phyloP scores from a whole-genome alignment of 768 basidiomycete genomes.

The Naganishia friedmannii region DNA sequence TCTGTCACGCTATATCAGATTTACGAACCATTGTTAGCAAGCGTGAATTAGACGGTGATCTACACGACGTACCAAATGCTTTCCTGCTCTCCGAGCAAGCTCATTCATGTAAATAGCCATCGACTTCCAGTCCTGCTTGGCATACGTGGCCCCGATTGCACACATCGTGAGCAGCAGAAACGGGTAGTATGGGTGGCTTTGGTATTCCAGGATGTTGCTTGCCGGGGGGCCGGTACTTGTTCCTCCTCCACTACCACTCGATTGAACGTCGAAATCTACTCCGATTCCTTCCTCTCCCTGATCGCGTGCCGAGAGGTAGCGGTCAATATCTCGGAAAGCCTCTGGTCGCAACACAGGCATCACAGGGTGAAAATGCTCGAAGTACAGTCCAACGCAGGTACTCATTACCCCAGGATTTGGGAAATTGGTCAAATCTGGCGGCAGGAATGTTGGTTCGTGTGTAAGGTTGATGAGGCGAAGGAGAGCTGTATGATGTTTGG shows the following conservation, averaged over 20 bases:
- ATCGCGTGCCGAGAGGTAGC: conserved; percentile 29
- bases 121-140: conserved; percentile 41
- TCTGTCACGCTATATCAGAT: conserved; percentile 38
- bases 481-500: conserved; percentile 7
- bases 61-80: conserved; percentile 40
- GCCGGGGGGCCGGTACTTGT: neutral
- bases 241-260: neutral
- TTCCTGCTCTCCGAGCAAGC: conserved; percentile 41
- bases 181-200: conserved; percentile 28
- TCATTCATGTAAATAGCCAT: conserved; percentile 43
- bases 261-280: neutral
- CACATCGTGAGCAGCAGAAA: conserved; percentile 39
- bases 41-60: neutral
- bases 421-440: conserved; percentile 44
- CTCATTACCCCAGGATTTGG: conserved; percentile 41
- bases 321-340: conserved; percentile 31
- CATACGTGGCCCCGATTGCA: conserved; percentile 43
- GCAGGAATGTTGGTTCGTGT: conserved; percentile 41
- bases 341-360: conserved; percentile 43
- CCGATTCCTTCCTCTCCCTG: neutral
- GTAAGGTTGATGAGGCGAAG: conserved; percentile 39
- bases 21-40: neutral
- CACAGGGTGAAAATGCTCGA: conserved; percentile 43
- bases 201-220: conserved; percentile 13
- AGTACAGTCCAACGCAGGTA: conserved; percentile 46